Conservation (phyloP, 139 green algal species). For the Medakamo hakoo region DNA sequence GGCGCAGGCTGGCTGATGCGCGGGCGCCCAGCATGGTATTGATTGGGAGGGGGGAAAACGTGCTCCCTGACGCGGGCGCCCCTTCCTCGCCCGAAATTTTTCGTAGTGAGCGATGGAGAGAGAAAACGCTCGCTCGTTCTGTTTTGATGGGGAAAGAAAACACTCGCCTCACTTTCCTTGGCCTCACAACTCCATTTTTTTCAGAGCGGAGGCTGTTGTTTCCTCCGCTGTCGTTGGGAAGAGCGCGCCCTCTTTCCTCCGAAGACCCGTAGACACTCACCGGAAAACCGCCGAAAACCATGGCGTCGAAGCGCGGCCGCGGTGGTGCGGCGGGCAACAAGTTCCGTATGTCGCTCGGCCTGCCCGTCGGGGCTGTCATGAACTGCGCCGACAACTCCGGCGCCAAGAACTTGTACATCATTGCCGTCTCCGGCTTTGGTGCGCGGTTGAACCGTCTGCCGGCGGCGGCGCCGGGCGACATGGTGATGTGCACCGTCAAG, state of each 20-base stretch:
- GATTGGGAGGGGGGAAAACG: too few relatives aligned
- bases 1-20: too few relatives aligned
- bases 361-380: conserved; percentile 88
- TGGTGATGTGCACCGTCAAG: conserved; percentile 99
- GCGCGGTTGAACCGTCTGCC: conserved; percentile 92
- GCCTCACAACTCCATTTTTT: too few relatives aligned
- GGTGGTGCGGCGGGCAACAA: conserved; percentile 85
- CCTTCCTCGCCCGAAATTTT: too few relatives aligned
- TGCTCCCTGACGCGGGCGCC: too few relatives aligned
- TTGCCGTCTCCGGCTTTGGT: conserved; percentile 83
- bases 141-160: not conserved
- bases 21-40: too few relatives aligned
- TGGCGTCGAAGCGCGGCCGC: conserved; percentile 23
- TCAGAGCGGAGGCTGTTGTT: too few relatives aligned
- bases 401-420: conserved; percentile 99
- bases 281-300: too few relatives aligned
- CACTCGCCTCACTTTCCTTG: not conserved
- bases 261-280: too few relatives aligned
- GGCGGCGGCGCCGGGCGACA: conserved; percentile 71
- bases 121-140: not conserved
- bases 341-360: conserved; percentile 91
- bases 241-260: not conserved
- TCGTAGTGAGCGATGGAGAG: not conserved
- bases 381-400: conserved; percentile 89
- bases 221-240: not conserved